Evolutionary conservation across 140 eudicot species (phyloP).

Genomic region (Cichorium intybus): DNA sequence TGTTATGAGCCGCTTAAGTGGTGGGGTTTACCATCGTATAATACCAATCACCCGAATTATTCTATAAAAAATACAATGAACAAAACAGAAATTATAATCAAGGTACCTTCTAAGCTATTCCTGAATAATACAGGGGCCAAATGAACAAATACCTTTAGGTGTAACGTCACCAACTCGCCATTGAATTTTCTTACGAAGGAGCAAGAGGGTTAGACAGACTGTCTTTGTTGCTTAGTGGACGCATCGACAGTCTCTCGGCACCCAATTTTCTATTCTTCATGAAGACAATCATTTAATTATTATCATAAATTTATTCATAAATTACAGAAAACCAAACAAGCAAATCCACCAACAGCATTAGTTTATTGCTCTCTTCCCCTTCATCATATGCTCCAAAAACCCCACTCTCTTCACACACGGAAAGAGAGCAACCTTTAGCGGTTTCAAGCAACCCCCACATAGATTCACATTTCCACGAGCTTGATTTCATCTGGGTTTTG

Average conservation of each 20-base stretch:
- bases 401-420: slow-evolving; percentile 19
- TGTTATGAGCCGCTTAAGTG: too few species aligned
- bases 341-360: slow-evolving; percentile 22
- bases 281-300: slow-evolving; percentile 12
- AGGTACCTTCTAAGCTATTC: background rate
- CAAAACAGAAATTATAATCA: background rate
- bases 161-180: slow-evolving; percentile 21
- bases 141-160: background rate
- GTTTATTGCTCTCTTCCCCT: background rate
- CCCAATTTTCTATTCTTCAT: slow-evolving; percentile 27
- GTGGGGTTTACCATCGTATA: too few species aligned
- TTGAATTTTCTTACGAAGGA: slow-evolving; percentile 17
- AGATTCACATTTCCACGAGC: slow-evolving; percentile 4
- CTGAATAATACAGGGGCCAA: background rate
- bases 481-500: slow-evolving; percentile 14
- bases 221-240: slow-evolving; percentile 51
- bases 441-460: slow-evolving; percentile 9
- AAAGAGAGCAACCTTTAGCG: background rate
- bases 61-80: too few species aligned
- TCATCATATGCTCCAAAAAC: slow-evolving; percentile 1
- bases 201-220: slow-evolving; percentile 40
- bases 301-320: background rate
- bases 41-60: too few species aligned
- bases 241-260: slow-evolving; percentile 39
- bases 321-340: background rate